A percentile compares a stretch with the other conserved stretches of the same genome.
These are phyloP conservation scores for Nicotiana paniculata DNA, from an alignment of 257 asterid genomes.

Conservation along the genomic window DNA sequence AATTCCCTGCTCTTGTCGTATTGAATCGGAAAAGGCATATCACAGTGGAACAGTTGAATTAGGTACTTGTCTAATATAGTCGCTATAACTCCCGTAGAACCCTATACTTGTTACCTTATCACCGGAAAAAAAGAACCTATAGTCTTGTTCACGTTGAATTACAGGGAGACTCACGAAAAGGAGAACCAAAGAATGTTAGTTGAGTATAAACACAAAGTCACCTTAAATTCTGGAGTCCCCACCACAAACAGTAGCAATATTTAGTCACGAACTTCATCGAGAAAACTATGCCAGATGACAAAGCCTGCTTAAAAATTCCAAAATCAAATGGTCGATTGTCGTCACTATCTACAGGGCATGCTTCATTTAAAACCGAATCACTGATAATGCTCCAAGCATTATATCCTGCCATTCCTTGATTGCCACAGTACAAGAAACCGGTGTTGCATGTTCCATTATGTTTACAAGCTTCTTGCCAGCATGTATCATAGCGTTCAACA, in stretches of 20 bases:
- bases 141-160: background rate
- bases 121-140: too few species aligned
- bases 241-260: constrained; percentile 87
- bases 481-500: constrained; percentile 75
- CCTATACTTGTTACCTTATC: background rate
- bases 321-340: constrained; percentile 44
- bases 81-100: background rate
- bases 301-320: constrained; percentile 74
- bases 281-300: constrained; percentile 61
- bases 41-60: background rate
- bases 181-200: background rate
- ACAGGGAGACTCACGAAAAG: background rate
- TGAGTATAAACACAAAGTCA: constrained; percentile 7
- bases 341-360: constrained; percentile 34
- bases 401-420: constrained; percentile 29
- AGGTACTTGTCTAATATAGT: background rate
- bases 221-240: constrained; percentile 94
- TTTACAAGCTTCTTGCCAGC: constrained; percentile 74
- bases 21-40: background rate
- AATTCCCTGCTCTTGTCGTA: background rate
- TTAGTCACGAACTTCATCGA: constrained; percentile 65
- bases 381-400: constrained; percentile 55
- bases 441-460: constrained; percentile 34
- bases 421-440: constrained; percentile 55
- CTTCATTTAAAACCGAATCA: constrained; percentile 43